Evolutionary conservation across 129 eudicot genomes (phyloP).

Genomic region (Gnaphalium uliginosum): DNA sequence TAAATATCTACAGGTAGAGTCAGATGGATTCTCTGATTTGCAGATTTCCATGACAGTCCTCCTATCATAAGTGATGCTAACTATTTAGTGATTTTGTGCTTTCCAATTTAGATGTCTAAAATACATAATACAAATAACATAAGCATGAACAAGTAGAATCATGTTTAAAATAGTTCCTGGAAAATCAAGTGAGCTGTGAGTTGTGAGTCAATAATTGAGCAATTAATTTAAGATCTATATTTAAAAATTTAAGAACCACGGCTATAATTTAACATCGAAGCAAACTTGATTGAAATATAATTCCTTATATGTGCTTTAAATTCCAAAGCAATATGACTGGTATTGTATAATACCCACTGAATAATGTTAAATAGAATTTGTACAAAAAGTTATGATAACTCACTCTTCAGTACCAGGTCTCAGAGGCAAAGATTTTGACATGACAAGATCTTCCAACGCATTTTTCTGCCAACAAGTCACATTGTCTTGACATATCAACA

Average conservation of each 20-base stretch:
- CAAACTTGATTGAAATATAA: neutral
- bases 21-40: too few species aligned
- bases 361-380: constrained; percentile 7
- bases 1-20: too few species aligned
- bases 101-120: neutral
- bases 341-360: neutral
- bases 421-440: constrained; percentile 63
- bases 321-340: constrained; percentile 12
- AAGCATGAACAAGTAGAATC: neutral
- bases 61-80: too few species aligned
- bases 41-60: too few species aligned
- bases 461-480: constrained; percentile 62
- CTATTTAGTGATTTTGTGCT: too few species aligned
- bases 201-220: neutral
- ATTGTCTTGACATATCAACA: constrained; percentile 33
- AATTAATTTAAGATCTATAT: neutral
- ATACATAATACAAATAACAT: neutral
- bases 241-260: neutral
- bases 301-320: constrained; percentile 5
- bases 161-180: neutral
- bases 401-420: constrained; percentile 97
- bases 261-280: neutral
- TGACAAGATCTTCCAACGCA: constrained; percentile 84
- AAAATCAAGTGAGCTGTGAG: constrained; percentile 10
- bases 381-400: constrained; percentile 35